phyloP scores from a whole-genome alignment of 139 green algal species.

The Raphidocelis subcapitata region DNA sequence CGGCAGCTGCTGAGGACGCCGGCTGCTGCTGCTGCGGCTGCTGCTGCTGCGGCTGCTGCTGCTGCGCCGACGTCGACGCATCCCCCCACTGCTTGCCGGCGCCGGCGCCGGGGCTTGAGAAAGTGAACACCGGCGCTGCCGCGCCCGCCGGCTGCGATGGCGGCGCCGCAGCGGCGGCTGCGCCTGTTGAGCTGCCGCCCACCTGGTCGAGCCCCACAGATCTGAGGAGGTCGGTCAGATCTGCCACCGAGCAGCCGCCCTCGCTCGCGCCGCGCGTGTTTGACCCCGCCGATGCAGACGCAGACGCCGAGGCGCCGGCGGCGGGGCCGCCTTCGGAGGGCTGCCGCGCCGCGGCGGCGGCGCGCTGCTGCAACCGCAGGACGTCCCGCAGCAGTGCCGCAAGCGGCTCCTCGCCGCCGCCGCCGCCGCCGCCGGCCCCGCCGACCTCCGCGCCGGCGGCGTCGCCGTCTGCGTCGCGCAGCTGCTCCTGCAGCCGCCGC shows the following conservation, averaged over 20 bases:
- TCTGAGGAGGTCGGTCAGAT: not conserved
- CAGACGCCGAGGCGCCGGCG: too few species aligned
- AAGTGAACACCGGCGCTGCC: not conserved
- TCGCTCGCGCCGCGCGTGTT: not conserved
- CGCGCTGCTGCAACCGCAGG: not conserved
- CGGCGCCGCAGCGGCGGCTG: not conserved
- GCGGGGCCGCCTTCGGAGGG: too few species aligned
- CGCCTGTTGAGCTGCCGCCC: not conserved
- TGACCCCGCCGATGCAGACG: too few species aligned
- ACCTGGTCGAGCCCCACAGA: not conserved
- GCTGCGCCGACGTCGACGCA: not conserved
- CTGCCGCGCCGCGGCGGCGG: slow-evolving; percentile 1
- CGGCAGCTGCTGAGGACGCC: not conserved
- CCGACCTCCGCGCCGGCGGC: not conserved
- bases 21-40: not conserved
- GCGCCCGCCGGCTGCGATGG: too few species aligned
- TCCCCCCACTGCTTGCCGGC: too few species aligned
- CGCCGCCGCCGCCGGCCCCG: not conserved
- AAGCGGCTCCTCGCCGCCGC: not conserved
- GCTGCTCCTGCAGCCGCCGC: not conserved
- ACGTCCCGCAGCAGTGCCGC: too few species aligned
- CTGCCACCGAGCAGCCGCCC: not conserved
- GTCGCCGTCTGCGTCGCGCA: not conserved
- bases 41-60: slow-evolving; percentile 18
- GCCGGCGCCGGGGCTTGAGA: too few species aligned